Percentiles rank a stretch among this genome's conserved stretches.
phyloP scores from a whole-genome alignment of 2,329 filamentous ascomycete species.

The Xylogone sp. region DNA sequence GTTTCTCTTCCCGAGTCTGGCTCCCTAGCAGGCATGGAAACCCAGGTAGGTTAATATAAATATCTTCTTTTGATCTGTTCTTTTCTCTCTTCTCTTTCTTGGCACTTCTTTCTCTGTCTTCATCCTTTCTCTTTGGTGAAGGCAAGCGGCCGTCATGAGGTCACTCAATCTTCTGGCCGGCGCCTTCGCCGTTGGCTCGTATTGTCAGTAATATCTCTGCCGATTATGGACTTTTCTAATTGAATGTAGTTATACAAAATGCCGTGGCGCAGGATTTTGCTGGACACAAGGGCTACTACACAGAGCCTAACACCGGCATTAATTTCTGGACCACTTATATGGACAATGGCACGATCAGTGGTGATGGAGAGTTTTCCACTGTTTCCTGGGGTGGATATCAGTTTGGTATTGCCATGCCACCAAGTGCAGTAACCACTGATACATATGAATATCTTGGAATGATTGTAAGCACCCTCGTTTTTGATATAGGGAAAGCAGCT shows the following conservation, averaged over 20 bases:
- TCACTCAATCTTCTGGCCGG: conserved; percentile 15
- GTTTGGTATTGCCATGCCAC: conserved; percentile 52
- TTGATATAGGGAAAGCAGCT: neutral
- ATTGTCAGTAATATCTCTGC: conserved; percentile 15
- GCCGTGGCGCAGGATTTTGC: conserved; percentile 25
- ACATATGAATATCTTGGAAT: conserved; percentile 57
- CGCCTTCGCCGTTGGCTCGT: conserved; percentile 16
- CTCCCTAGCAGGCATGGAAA: neutral
- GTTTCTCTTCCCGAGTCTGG: neutral
- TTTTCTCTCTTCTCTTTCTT: neutral
- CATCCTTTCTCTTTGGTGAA: conserved; percentile 7
- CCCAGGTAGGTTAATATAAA: neutral
- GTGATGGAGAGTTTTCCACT: conserved; percentile 23
- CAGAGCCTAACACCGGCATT: conserved; percentile 47
- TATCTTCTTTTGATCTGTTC: neutral
- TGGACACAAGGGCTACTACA: conserved; percentile 30
- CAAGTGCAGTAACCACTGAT: conserved; percentile 40
- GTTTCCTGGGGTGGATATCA: conserved; percentile 38
- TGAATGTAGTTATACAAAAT: conserved; percentile 12
- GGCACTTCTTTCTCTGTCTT: conserved; percentile 1
- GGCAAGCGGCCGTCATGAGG: conserved; percentile 21
- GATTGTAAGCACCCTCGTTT: conserved; percentile 36
- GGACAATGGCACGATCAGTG: conserved; percentile 31
- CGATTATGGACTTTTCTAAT: conserved; percentile 5
- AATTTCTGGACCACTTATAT: conserved; percentile 48